Conservation (phyloP, 441 rosid genomes). For the Adansonia gregorii region DNA sequence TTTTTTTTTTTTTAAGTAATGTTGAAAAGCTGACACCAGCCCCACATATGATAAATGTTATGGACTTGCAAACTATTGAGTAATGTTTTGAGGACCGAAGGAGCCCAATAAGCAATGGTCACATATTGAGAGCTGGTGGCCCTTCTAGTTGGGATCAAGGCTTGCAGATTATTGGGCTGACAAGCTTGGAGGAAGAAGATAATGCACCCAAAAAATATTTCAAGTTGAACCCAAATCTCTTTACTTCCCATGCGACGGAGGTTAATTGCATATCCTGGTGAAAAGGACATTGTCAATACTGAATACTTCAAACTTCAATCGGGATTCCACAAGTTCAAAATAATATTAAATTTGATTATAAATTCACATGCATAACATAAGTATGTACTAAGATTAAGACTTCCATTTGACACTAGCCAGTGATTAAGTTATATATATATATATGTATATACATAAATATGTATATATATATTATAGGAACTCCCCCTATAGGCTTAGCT, state of each 20-base stretch:
- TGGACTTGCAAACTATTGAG: too few species aligned
- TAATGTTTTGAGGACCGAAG: too few species aligned
- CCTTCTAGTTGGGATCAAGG: too few species aligned
- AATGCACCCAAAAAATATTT: background rate
- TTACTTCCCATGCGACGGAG: background rate
- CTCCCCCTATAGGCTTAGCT: background rate
- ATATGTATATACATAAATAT: too few species aligned
- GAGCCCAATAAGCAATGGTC: too few species aligned
- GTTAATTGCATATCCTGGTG: background rate
- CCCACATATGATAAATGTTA: too few species aligned
- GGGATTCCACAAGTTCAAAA: background rate
- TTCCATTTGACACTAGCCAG: background rate
- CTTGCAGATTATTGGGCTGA: too few species aligned
- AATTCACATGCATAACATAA: background rate
- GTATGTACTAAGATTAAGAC: slow-evolving; percentile 7
- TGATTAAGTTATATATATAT: too few species aligned
- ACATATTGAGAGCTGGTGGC: too few species aligned
- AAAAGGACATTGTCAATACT: background rate
- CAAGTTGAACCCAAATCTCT: background rate
- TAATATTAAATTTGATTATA: background rate
- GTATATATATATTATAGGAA: background rate
- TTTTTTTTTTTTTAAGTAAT: too few species aligned
- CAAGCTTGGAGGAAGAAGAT: too few species aligned
- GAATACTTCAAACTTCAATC: background rate
- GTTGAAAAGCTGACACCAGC: too few species aligned